These are phyloP conservation scores for Mycogone perniciosa DNA, from an alignment of 2,329 filamentous ascomycete species.

Conservation along the genomic window DNA sequence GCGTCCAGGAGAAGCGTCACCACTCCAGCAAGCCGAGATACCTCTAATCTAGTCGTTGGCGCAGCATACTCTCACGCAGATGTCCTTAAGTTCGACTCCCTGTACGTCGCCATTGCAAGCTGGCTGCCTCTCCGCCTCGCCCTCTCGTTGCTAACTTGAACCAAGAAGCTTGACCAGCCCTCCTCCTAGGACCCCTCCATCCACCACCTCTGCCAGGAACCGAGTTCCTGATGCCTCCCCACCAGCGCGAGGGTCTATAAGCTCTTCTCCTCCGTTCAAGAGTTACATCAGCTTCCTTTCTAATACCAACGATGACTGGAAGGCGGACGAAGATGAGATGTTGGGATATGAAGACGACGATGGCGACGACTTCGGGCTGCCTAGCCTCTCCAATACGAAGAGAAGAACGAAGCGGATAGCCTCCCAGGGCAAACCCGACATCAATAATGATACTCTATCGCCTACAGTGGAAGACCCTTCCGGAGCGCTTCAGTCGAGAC, in stretches of 20 bases:
- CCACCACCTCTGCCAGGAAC: slow-evolving; percentile 48
- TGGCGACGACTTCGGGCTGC: slow-evolving; percentile 91
- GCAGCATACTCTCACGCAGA: slow-evolving; percentile 96
- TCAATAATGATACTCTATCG: slow-evolving; percentile 25
- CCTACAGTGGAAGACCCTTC: slow-evolving; percentile 32
- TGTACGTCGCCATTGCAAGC: slow-evolving; percentile 47
- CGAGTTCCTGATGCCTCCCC: slow-evolving; percentile 48
- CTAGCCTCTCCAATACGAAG: slow-evolving; percentile 87
- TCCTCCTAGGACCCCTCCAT: slow-evolving; percentile 70
- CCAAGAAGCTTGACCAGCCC: slow-evolving; percentile 54
- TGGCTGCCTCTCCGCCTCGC: background rate
- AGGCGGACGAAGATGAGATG: slow-evolving; percentile 67
- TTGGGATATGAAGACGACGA: slow-evolving; percentile 78
- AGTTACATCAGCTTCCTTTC: slow-evolving; percentile 77
- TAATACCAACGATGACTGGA: slow-evolving; percentile 78
- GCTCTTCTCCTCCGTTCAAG: slow-evolving; percentile 59
- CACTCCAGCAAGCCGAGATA: slow-evolving; percentile 42
- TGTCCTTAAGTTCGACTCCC: slow-evolving; percentile 76
- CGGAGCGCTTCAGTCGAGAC: slow-evolving; percentile 39
- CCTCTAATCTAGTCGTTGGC: slow-evolving; percentile 70
- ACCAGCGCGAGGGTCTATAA: slow-evolving; percentile 45
- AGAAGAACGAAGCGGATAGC: slow-evolving; percentile 56
- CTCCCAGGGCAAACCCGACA: slow-evolving; percentile 30
- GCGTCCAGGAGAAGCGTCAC: slow-evolving; percentile 44
- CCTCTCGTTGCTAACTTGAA: slow-evolving; percentile 1